phyloP scores from a whole-genome alignment of 2,329 filamentous ascomycete species.

The Juglanconis juglandina region DNA sequence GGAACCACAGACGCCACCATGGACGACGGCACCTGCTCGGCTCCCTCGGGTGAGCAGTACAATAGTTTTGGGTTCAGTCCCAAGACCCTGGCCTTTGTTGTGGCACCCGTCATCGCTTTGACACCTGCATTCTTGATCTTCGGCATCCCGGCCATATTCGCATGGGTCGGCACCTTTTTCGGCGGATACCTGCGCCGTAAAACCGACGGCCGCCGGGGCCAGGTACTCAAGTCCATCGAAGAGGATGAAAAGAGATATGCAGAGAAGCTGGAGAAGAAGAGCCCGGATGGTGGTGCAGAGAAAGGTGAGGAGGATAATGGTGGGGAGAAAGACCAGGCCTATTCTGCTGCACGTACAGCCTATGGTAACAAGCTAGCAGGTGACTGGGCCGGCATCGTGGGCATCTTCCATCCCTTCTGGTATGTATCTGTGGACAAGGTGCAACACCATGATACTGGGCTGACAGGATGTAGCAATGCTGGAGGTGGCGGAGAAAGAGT shows the following conservation, averaged over 20 bases:
- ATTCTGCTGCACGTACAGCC: slow-evolving; percentile 34
- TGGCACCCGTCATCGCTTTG: slow-evolving; percentile 27
- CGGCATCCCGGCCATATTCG: slow-evolving; percentile 36
- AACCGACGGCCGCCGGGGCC: slow-evolving; percentile 58
- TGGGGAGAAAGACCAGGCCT: slow-evolving; percentile 66
- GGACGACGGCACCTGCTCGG: slow-evolving; percentile 22
- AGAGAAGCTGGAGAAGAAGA: slow-evolving; percentile 26
- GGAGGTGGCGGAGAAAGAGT: slow-evolving; percentile 94
- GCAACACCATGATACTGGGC: neutral
- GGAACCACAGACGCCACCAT: slow-evolving; percentile 24
- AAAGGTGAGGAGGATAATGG: slow-evolving; percentile 51
- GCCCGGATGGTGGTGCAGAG: slow-evolving; percentile 25
- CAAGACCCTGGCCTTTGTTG: slow-evolving; percentile 24
- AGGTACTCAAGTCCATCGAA: slow-evolving; percentile 52
- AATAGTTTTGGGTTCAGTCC: slow-evolving; percentile 30
- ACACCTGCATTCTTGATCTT: slow-evolving; percentile 31
- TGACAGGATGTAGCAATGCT: slow-evolving; percentile 65
- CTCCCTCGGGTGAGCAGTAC: slow-evolving; percentile 24
- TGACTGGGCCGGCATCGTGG: slow-evolving; percentile 80
- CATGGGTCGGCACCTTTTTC: slow-evolving; percentile 38
- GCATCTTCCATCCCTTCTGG: slow-evolving; percentile 98
- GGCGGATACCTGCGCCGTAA: slow-evolving; percentile 63
- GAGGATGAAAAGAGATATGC: slow-evolving; percentile 37
- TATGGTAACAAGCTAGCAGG: slow-evolving; percentile 41
- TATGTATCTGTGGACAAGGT: slow-evolving; percentile 37